Conservation (phyloP, 208 protist genomes). For the Borovskyia barvae region DNA sequence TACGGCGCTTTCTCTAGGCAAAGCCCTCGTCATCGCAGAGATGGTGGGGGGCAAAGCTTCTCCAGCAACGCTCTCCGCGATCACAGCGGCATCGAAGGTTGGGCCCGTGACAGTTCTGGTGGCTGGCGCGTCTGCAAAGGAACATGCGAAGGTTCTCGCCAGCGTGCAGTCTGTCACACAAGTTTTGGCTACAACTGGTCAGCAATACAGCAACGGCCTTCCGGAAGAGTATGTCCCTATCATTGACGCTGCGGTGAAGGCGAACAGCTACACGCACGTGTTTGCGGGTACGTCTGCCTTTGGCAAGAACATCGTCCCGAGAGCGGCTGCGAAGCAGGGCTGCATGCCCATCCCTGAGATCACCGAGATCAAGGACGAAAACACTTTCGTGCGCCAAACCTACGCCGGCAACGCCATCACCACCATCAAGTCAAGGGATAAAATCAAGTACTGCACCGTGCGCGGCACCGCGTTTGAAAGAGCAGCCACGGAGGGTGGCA, state of each 20-base stretch:
- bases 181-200: constrained; percentile 70
- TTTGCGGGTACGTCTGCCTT: constrained; percentile 90
- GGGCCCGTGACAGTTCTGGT: constrained; percentile 86
- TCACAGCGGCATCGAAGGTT: constrained; percentile 85
- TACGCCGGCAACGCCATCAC: constrained; percentile 98
- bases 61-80: constrained; percentile 77
- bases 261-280: constrained; percentile 92
- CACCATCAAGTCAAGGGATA: constrained; percentile 91
- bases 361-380: constrained; percentile 80
- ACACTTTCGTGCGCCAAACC: constrained; percentile 96
- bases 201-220: constrained; percentile 75
- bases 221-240: constrained; percentile 82
- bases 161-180: constrained; percentile 76
- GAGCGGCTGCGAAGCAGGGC: constrained; percentile 90
- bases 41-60: constrained; percentile 60
- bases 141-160: constrained; percentile 39
- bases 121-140: constrained; percentile 50
- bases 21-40: constrained; percentile 78
- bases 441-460: constrained; percentile 94
- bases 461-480: constrained; percentile 90
- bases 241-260: constrained; percentile 46
- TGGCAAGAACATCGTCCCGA: constrained; percentile 94
- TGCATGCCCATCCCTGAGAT: constrained; percentile 93
- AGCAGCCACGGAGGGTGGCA: constrained; percentile 46
- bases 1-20: constrained; percentile 31